These are phyloP conservation scores for Oemleria cerasiformis DNA, from an alignment of 306 rosid genomes.

Conservation along the genomic window DNA sequence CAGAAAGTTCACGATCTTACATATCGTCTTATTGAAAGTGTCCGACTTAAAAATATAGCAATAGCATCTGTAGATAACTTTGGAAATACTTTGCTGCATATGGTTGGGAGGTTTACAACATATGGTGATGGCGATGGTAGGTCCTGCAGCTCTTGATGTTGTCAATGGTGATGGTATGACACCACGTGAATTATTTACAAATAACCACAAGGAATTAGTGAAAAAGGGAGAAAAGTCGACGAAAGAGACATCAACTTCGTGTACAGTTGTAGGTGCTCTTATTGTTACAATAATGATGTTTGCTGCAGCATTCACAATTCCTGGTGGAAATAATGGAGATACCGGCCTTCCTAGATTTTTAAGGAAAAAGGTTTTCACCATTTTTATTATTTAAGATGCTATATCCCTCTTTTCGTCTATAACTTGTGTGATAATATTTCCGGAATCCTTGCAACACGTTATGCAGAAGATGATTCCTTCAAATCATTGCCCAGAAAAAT, in stretches of 20 bases:
- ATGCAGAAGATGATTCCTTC: constrained; percentile 37
- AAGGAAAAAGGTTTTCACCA: neutral
- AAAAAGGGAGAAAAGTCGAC: constrained; percentile 38
- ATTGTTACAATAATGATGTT: constrained; percentile 46
- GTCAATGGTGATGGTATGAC: neutral
- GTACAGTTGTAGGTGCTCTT: constrained; percentile 45
- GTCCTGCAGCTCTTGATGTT: neutral
- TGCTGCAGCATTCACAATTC: constrained; percentile 39
- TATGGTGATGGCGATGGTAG: constrained; percentile 1
- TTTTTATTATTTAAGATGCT: constrained; percentile 33
- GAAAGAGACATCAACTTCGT: constrained; percentile 38
- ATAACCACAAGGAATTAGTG: constrained; percentile 19
- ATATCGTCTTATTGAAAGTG: too few species aligned
- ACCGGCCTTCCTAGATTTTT: neutral
- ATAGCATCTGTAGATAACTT: too few species aligned
- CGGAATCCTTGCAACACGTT: constrained; percentile 42
- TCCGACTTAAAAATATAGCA: too few species aligned
- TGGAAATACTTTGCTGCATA: too few species aligned
- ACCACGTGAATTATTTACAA: constrained; percentile 30
- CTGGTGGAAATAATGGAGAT: constrained; percentile 24
- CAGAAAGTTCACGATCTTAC: too few species aligned
- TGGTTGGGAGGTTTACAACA: too few species aligned
- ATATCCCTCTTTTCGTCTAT: constrained; percentile 36
- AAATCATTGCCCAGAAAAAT: constrained; percentile 33
- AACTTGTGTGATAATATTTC: neutral